Base-by-base conservation (phyloP, 371 early-diverging fungal genomes). In the Mortierella sp. region DNA sequence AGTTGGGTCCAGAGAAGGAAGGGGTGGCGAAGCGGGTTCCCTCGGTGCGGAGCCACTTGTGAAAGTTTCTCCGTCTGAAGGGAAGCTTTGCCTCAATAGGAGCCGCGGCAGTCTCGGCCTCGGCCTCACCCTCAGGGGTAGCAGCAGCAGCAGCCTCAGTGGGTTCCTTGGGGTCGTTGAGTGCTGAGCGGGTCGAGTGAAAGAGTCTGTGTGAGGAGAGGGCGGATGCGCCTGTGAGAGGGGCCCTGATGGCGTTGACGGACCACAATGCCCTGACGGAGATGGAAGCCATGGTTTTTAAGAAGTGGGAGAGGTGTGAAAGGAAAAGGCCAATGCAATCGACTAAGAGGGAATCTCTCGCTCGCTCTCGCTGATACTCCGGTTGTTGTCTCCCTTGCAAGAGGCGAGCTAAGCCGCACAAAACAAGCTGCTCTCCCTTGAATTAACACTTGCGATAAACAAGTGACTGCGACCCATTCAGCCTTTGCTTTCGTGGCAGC, bases 1-100 rank as follows among this genome's bases (percentile, higher is more conserved):
- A 87, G 76, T 87, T 87, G 70, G 81, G 71, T 71, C 87, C 83
- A 19, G 78, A 73, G 71, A 79, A 77, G 31, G 81, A 73, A 8
- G 87, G 83, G 19, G 55, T 81, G 6, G 71, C 78, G 19, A 78
- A 87, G 43, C 81, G 77, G 5, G 74, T 16, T 3, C 87, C 87
- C 31, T 83, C 87, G 34, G 46, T 40, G 31, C 75, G 73, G 37
- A 83, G 84, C 87, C 87, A 87, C 54, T 57, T 31, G 69, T 83
- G 71, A 48, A 87, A 82, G 24, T 73, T 83, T 77, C 80, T 87
- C 73, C 87, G 72, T 75, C 82, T 79, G 73, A 75, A 55, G 16
- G 87, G 84, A 0, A 87, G 76, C 76, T 81, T 85, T 24, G 21
- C 53, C 50, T 28, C n/a, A 75, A 57, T 69, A 8, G 76, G 55